Conservation (phyloP, 2,329 filamentous ascomycete species). For the Talaromyces funiculosus region DNA sequence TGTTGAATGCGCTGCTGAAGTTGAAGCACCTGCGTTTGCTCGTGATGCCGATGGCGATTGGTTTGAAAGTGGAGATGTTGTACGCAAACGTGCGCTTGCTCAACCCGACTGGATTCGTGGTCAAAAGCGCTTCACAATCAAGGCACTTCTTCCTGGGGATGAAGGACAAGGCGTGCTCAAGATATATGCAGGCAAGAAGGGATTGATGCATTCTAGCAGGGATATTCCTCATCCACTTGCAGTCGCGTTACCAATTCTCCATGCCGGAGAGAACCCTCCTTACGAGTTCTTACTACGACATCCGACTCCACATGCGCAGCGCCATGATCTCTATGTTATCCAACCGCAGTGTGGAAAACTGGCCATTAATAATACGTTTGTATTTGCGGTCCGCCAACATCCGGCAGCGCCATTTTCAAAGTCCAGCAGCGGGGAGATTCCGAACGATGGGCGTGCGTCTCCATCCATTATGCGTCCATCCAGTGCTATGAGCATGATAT, state of each 20-base stretch:
- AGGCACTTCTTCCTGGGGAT: constrained; percentile 84
- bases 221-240: constrained; percentile 91
- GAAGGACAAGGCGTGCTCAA: constrained; percentile 84
- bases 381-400: constrained; percentile 92
- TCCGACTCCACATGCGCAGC: constrained; percentile 93
- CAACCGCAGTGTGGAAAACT: constrained; percentile 88
- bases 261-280: constrained; percentile 84
- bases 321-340: constrained; percentile 93
- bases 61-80: constrained; percentile 83
- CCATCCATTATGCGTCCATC: constrained; percentile 49
- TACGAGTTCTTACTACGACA: constrained; percentile 92
- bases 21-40: constrained; percentile 75
- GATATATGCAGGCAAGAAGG: constrained; percentile 87
- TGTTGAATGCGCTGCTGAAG: constrained; percentile 85
- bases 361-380: constrained; percentile 93
- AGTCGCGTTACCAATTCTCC: constrained; percentile 80
- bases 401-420: constrained; percentile 53
- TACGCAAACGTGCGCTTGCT: constrained; percentile 79
- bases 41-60: constrained; percentile 83
- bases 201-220: constrained; percentile 95
- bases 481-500: constrained; percentile 58
- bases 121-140: constrained; percentile 86
- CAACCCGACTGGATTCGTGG: constrained; percentile 89
- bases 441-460: constrained; percentile 43
- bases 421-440: constrained; percentile 17